Evolutionary conservation across 305 asterid species (phyloP).

Genomic region (Fraxinus ornus): DNA sequence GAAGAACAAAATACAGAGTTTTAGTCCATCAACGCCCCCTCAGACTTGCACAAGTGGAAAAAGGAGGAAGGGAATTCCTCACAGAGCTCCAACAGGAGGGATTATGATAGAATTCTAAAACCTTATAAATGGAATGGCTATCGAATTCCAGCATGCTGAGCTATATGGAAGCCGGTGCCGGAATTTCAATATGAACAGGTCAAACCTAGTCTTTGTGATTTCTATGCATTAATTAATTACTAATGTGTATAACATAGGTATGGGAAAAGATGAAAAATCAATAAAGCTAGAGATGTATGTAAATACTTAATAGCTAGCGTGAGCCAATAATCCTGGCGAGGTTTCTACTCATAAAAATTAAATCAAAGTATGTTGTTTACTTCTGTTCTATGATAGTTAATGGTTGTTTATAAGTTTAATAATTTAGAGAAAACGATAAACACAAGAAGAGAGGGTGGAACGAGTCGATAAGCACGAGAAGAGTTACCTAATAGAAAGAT

Average conservation of each 20-base stretch:
- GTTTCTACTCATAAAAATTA: neutral
- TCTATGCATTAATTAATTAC: neutral
- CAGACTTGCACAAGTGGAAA: slow-evolving; percentile 14
- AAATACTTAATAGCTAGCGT: neutral
- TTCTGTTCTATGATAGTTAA: neutral
- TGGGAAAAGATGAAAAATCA: neutral
- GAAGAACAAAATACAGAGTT: slow-evolving; percentile 11
- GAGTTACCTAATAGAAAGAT: neutral
- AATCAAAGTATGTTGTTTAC: neutral
- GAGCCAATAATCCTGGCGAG: neutral
- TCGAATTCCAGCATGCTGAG: neutral
- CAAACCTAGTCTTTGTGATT: neutral
- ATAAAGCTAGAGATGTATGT: neutral
- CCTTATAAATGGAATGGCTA: neutral
- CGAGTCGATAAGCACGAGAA: neutral
- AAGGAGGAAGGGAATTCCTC: slow-evolving; percentile 23
- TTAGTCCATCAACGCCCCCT: slow-evolving; percentile 19
- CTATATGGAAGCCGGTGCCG: neutral
- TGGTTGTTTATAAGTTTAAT: neutral
- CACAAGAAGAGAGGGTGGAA: neutral
- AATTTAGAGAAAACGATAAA: neutral
- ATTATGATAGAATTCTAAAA: slow-evolving; percentile 8
- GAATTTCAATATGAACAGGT: neutral
- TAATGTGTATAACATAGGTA: neutral
- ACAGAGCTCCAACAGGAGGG: slow-evolving; percentile 21